phyloP scores from a whole-genome alignment of 2,329 filamentous ascomycete species.

The Alternaria conjuncta region DNA sequence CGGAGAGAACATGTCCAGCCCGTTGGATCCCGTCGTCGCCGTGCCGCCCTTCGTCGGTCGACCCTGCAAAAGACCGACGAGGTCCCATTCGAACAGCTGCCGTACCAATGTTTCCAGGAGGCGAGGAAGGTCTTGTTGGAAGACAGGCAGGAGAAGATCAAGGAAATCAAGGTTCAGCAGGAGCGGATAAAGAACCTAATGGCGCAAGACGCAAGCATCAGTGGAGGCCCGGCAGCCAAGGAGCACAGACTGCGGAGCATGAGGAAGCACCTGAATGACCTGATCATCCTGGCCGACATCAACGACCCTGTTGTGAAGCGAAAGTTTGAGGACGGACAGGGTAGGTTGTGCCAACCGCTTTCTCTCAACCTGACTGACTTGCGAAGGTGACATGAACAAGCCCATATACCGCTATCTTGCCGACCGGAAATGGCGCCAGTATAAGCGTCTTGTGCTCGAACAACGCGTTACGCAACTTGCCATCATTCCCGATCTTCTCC shows the following conservation, averaged over 20 bases:
- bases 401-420: slow-evolving; percentile 94
- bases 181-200: slow-evolving; percentile 72
- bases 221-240: slow-evolving; percentile 69
- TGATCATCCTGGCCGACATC: slow-evolving; percentile 91
- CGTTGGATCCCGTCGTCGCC: slow-evolving; percentile 83
- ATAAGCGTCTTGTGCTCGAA: slow-evolving; percentile 77
- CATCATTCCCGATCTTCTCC: slow-evolving; percentile 86
- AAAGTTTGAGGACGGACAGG: slow-evolving; percentile 87
- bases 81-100: slow-evolving; percentile 89
- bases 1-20: slow-evolving; percentile 70
- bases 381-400: slow-evolving; percentile 87
- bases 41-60: slow-evolving; percentile 54
- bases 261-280: slow-evolving; percentile 72
- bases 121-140: slow-evolving; percentile 80
- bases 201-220: slow-evolving; percentile 62
- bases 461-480: slow-evolving; percentile 88
- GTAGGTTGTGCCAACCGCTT: slow-evolving; percentile 58
- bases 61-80: slow-evolving; percentile 62
- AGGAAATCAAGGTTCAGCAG: slow-evolving; percentile 71
- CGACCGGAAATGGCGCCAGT: slow-evolving; percentile 83
- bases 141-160: slow-evolving; percentile 82
- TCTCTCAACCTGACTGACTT: slow-evolving; percentile 12
- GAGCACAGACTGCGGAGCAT: slow-evolving; percentile 72
- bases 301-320: slow-evolving; percentile 95
- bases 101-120: slow-evolving; percentile 98